Evolutionary conservation across 2,329 filamentous ascomycete species (phyloP).

Genomic region (Shiraia sp.): DNA sequence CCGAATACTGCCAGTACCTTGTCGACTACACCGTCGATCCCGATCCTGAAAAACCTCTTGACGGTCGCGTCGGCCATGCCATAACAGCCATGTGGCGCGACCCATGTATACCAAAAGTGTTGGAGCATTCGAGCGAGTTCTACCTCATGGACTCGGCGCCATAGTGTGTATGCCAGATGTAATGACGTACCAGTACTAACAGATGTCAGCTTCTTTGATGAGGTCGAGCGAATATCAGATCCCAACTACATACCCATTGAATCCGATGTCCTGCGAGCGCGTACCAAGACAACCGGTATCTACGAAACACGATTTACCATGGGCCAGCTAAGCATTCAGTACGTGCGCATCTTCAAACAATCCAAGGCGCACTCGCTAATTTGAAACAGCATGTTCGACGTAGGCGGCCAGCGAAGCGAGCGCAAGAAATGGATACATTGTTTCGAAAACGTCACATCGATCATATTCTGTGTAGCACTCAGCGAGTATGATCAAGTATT

Average conservation of each 20-base stretch:
- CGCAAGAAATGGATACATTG: conserved; percentile 99
- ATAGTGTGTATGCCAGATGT: too few species aligned
- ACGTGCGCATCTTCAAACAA: conserved; percentile 48
- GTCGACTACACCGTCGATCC: conserved; percentile 88
- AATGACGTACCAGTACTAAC: conserved; percentile 18
- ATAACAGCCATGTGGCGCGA: conserved; percentile 90
- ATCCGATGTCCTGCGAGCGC: conserved; percentile 89
- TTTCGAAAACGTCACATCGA: conserved; percentile 99
- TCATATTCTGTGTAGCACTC: conserved; percentile 97
- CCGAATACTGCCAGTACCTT: conserved; percentile 76
- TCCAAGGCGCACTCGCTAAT: conserved; percentile 27
- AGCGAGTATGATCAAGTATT: conserved; percentile 99
- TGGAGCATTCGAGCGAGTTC: conserved; percentile 96
- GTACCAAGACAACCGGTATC: conserved; percentile 98
- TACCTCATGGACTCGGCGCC: conserved; percentile 99
- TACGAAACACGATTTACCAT: conserved; percentile 99
- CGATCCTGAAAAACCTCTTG: conserved; percentile 83
- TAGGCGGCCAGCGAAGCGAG: conserved; percentile 94
- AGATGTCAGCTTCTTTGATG: conserved; percentile 87
- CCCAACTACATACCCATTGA: conserved; percentile 89
- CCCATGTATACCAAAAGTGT: conserved; percentile 75
- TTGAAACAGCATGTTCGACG: conserved; percentile 89
- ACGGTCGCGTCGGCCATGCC: conserved; percentile 78
- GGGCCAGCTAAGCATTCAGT: conserved; percentile 99
- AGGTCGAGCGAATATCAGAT: conserved; percentile 81